Base-by-base conservation (phyloP, 2,329 filamentous ascomycete species). In the Colletotrichum shisoi region DNA sequence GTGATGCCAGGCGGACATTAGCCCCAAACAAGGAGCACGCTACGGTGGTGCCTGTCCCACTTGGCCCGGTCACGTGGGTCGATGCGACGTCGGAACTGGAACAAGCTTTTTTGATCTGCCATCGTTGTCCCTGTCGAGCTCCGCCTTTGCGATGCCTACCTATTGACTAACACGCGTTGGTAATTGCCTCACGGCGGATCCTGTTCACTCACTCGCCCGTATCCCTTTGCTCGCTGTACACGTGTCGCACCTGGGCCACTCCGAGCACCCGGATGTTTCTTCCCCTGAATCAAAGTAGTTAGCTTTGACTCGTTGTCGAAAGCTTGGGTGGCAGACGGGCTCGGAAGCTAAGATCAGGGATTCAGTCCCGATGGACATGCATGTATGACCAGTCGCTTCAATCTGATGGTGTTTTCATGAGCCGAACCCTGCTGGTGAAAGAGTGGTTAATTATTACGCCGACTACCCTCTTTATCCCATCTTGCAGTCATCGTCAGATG, bases 11-110 rank as follows among this genome's bases (percentile, higher is more conserved):
- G 42, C 61, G 64, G 49, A 64, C 61, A 60, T 49, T 67, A 51
- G 61, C 27, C 19, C 59, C 64, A 58, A 63, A 58, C 40, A 31
- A 31, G 37, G 53, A 57, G 31, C 40, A 40, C 40, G 7, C 54
- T 34, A 57, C 42, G 19, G 34, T 11, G 45, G 45, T 45, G 42
- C 27, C 34, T 46, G 54, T 42, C 42, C 37, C 34, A 15, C 44
- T 49, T 63, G 45, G 45, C 45, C 45, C 27, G 15, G 64, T 67
- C 64, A 67, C 64, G 64, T 67, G 64, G 64, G 64, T 49, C 54
- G 61, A 59, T 56, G 61, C 64, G 56, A 67, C 64, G 40, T 49
- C 63, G 61, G 61, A 59, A 67, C 51, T 64, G 60, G 64, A 45
- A 59, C 64, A 67, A 67, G 64, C 53, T 59, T 67, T 63, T 34